Evolutionary conservation across 768 basidiomycete genomes (phyloP).

Genomic region (Auricularia auricula-judae): DNA sequence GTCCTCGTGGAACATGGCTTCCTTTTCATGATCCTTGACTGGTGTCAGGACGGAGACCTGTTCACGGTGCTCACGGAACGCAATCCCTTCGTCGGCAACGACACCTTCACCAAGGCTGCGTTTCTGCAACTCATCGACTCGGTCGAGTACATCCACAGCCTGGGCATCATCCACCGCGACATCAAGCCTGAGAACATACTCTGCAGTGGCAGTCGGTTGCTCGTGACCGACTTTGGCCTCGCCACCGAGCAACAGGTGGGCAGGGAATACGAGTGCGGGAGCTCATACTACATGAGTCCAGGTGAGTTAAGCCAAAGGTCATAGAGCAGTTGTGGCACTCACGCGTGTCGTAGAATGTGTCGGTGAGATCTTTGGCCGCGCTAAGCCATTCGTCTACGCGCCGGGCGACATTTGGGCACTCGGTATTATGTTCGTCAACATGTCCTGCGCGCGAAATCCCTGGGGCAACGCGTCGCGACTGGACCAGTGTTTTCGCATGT

Average conservation of each 20-base stretch:
- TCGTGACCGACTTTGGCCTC: conserved; percentile 92
- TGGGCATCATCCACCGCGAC: conserved; percentile 91
- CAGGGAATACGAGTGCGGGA: conserved; percentile 89
- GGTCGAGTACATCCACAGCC: conserved; percentile 83
- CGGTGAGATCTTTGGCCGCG: conserved; percentile 33
- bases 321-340: conserved; percentile 10
- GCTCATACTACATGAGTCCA: conserved; percentile 97
- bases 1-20: conserved; percentile 48
- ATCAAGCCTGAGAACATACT: conserved; percentile 95
- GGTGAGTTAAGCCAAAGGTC: conserved; percentile 33
- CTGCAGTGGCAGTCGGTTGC: conserved; percentile 66
- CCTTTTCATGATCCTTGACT: conserved; percentile 84
- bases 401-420: conserved; percentile 58
- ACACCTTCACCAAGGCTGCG: conserved; percentile 74
- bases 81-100: conserved; percentile 48
- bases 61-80: conserved; percentile 33
- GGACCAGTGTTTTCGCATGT: conserved; percentile 72
- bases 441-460: conserved; percentile 67
- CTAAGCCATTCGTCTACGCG: conserved; percentile 35
- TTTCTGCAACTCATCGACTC: conserved; percentile 92
- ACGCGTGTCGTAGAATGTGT: conserved; percentile 55
- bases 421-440: conserved; percentile 79
- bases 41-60: conserved; percentile 64
- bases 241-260: conserved; percentile 80
- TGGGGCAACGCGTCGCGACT: conserved; percentile 50